A percentile compares a stretch with the other conserved stretches of the same genome.
phyloP scores from a whole-genome alignment of 2,329 filamentous ascomycete genomes.

The Didymella arachidicola region DNA sequence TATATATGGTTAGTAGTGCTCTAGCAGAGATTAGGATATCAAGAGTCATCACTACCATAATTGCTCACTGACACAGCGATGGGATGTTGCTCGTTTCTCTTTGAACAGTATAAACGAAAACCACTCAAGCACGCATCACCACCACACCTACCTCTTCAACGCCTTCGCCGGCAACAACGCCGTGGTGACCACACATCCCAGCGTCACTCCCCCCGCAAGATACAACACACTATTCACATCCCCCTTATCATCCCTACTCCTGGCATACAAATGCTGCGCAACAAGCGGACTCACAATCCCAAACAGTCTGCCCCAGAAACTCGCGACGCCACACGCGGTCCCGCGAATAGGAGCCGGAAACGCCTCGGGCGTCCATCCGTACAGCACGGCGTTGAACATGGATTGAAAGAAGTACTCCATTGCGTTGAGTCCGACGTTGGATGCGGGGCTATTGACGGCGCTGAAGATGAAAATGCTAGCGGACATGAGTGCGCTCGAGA shows the following conservation, averaged over 20 bases:
- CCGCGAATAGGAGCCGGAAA: constrained; percentile 61
- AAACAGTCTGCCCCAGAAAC: constrained; percentile 66
- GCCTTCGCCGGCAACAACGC: constrained; percentile 55
- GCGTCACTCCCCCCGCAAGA: constrained; percentile 62
- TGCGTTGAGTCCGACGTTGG: constrained; percentile 60
- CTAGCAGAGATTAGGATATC: too few species aligned
- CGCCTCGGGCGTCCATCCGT: constrained; percentile 61
- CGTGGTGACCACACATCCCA: constrained; percentile 63
- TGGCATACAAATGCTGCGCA: constrained; percentile 56
- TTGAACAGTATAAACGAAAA: too few species aligned
- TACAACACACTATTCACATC: constrained; percentile 62
- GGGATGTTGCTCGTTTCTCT: neutral
- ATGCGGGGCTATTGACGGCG: constrained; percentile 55
- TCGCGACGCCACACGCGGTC: constrained; percentile 63
- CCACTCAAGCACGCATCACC: neutral
- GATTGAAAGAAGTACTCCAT: constrained; percentile 63
- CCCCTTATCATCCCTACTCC: constrained; percentile 38
- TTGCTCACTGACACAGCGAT: too few species aligned
- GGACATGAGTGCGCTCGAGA: constrained; percentile 55
- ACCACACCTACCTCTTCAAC: constrained; percentile 2
- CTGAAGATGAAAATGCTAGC: constrained; percentile 56
- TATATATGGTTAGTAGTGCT: too few species aligned
- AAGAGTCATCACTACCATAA: too few species aligned
- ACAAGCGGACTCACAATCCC: constrained; percentile 66
- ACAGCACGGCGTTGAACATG: constrained; percentile 62